These are phyloP conservation scores for Mortierella claussenii DNA, from an alignment of 192 early-diverging fungal species.

Conservation along the genomic window DNA sequence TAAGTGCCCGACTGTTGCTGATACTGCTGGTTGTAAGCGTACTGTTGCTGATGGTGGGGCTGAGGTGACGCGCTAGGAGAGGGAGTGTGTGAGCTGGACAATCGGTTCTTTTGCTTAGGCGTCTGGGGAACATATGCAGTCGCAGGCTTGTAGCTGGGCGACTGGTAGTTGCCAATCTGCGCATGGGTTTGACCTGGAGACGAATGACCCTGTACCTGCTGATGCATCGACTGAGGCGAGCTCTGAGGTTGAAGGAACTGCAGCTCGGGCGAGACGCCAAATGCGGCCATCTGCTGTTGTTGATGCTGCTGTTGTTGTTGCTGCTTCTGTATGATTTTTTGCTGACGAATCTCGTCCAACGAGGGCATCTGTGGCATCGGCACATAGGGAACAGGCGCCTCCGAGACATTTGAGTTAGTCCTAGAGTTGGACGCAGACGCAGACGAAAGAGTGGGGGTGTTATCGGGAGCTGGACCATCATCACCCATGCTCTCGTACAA, in stretches of 20 bases:
- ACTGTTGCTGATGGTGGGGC: conserved; percentile 31
- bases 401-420: not conserved
- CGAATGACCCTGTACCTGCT: conserved; percentile 12
- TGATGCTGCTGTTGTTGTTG: conserved; percentile 30
- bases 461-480: conserved; percentile 14
- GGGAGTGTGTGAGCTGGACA: conserved; percentile 30
- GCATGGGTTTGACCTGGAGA: conserved; percentile 16
- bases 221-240: conserved; percentile 30
- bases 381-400: conserved; percentile 14
- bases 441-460: not conserved
- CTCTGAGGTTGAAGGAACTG: conserved; percentile 22
- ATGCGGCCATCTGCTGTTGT: conserved; percentile 17
- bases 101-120: conserved; percentile 43
- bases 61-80: conserved; percentile 27
- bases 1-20: conserved; percentile 25
- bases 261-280: conserved; percentile 19
- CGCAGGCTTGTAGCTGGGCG: conserved; percentile 25
- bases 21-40: conserved; percentile 16
- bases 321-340: conserved; percentile 30
- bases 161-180: conserved; percentile 23
- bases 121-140: conserved; percentile 39
- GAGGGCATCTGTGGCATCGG: conserved; percentile 45
- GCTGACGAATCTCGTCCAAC: conserved; percentile 34
- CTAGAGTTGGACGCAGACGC: not conserved
- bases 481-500: conserved; percentile 44